A percentile compares a stretch with the other conserved stretches of the same genome.
phyloP scores from a whole-genome alignment of 768 basidiomycete genomes.

The Termitomyces heimii region DNA sequence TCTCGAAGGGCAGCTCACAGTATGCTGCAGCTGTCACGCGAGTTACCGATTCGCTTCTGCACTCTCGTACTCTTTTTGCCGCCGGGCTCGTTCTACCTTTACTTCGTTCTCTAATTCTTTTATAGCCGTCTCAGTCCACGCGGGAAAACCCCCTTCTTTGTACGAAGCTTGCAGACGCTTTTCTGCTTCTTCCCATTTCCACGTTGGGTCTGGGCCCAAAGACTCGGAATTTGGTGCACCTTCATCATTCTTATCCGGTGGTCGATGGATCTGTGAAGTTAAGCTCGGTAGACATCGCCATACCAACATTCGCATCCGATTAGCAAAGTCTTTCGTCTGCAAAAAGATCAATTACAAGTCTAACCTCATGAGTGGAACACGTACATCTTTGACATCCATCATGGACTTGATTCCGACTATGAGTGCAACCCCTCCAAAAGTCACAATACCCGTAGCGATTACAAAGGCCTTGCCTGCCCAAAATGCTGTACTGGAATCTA shows the following conservation, averaged over 20 bases:
- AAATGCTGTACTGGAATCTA: conserved; percentile 42
- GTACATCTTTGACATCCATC: conserved; percentile 52
- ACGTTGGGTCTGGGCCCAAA: conserved; percentile 22
- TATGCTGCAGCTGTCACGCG: not conserved
- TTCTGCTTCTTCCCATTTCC: conserved; percentile 52
- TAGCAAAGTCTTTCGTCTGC: conserved; percentile 56
- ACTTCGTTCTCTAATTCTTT: conserved; percentile 56
- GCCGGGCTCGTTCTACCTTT: conserved; percentile 37
- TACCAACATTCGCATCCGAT: conserved; percentile 46
- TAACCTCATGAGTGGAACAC: conserved; percentile 16
- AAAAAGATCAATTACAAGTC: not conserved
- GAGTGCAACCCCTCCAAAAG: conserved; percentile 35
- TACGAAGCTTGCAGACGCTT: conserved; percentile 49
- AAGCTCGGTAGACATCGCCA: conserved; percentile 42
- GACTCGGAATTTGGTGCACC: conserved; percentile 4
- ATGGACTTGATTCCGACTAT: conserved; percentile 44
- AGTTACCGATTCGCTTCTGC: not conserved
- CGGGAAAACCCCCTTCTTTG: conserved; percentile 49
- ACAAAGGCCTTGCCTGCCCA: conserved; percentile 59
- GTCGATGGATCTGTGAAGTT: conserved; percentile 45
- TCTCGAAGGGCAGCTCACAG: not conserved
- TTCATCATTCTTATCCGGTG: conserved; percentile 25
- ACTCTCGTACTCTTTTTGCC: conserved; percentile 18
- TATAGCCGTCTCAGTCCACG: conserved; percentile 48
- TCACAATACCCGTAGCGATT: conserved; percentile 58